These are phyloP conservation scores for Neofusicoccum umdonicola DNA, from an alignment of 2,329 filamentous ascomycete genomes.

Conservation along the genomic window DNA sequence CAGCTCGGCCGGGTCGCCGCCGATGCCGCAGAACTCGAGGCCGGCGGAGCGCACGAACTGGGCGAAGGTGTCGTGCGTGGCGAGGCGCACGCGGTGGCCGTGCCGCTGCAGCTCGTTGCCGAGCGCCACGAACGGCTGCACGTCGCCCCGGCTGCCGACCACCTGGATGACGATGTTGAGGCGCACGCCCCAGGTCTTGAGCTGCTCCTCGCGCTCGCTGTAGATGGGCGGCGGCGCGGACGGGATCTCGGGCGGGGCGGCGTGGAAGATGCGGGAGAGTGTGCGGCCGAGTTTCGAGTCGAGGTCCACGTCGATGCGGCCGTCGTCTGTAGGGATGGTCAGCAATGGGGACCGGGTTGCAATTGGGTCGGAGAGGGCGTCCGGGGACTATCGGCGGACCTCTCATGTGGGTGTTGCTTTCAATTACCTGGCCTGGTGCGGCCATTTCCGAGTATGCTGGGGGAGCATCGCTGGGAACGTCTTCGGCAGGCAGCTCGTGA, in stretches of 20 bases:
- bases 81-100: conserved; percentile 73
- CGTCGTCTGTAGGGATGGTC: background rate
- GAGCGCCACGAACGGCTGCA: conserved; percentile 75
- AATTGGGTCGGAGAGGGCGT: background rate
- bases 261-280: conserved; percentile 2
- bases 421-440: background rate
- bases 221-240: background rate
- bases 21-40: conserved; percentile 77
- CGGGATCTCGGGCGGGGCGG: background rate
- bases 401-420: background rate
- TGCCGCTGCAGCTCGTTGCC: conserved; percentile 70
- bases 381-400: background rate
- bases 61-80: conserved; percentile 74
- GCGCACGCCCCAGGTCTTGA: background rate
- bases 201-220: background rate
- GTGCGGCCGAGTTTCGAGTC: conserved; percentile 13
- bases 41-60: conserved; percentile 71
- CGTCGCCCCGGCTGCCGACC: conserved; percentile 75
- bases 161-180: conserved; percentile 78
- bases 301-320: background rate
- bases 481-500: background rate
- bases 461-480: background rate
- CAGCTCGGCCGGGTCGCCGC: conserved; percentile 74
- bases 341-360: background rate
- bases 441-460: background rate